A percentile compares a stretch with the other conserved stretches of the same genome.
phyloP scores from a whole-genome alignment of 768 basidiomycete genomes.

The Phlebiopsis flavidoalba region DNA sequence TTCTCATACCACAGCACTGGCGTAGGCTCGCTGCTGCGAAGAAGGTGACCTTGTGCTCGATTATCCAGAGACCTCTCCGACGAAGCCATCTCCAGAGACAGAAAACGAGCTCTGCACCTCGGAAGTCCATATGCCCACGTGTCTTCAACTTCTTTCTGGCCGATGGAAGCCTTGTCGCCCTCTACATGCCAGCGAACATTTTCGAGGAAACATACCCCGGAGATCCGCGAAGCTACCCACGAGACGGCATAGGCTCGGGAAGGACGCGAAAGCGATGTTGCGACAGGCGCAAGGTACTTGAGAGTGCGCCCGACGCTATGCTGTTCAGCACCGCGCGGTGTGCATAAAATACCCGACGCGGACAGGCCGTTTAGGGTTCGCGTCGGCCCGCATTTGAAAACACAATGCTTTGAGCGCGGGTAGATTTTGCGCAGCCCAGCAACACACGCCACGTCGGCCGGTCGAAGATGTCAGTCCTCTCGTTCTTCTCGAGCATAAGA shows the following conservation, averaged over 20 bases:
- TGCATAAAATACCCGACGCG: background rate
- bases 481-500: background rate
- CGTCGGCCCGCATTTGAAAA: background rate
- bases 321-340: background rate
- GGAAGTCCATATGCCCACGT: background rate
- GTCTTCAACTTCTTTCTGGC: background rate
- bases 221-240: background rate
- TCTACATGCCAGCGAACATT: background rate
- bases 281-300: background rate
- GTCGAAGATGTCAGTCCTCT: background rate
- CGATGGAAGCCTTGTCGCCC: background rate
- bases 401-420: background rate
- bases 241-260: background rate
- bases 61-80: background rate
- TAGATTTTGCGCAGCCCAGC: background rate
- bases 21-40: background rate
- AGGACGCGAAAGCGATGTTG: background rate
- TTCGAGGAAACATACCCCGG: background rate
- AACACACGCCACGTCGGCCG: background rate
- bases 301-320: background rate
- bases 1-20: background rate
- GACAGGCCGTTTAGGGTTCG: background rate
- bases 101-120: background rate
- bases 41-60: background rate
- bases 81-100: background rate